Conservation (phyloP, 371 early-diverging fungal species). For the Mucor sp. region DNA sequence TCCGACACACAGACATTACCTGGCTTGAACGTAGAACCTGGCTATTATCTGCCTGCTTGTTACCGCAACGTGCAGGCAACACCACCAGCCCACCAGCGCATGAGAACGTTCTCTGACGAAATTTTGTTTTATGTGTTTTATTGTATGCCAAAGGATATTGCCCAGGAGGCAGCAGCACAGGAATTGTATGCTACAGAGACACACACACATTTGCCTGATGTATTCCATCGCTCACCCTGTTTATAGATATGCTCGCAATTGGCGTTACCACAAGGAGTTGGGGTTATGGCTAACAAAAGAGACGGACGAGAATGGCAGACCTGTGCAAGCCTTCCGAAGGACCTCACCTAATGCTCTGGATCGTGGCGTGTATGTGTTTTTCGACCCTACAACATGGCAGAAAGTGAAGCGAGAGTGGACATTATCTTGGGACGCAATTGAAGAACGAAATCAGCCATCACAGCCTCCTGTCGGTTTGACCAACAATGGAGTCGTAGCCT, state of each 20-base stretch:
- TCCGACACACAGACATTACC: slow-evolving; percentile 61
- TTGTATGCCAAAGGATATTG: slow-evolving; percentile 81
- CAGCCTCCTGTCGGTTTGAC: slow-evolving; percentile 11
- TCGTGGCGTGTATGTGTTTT: slow-evolving; percentile 81
- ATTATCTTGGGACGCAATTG: slow-evolving; percentile 80
- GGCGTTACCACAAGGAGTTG: slow-evolving; percentile 91
- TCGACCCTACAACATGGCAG: slow-evolving; percentile 84
- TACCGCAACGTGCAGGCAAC: slow-evolving; percentile 68
- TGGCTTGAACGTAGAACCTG: slow-evolving; percentile 67
- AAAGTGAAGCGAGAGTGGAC: slow-evolving; percentile 82
- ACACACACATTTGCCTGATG: background rate
- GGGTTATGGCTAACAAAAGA: slow-evolving; percentile 85
- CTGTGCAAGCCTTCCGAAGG: slow-evolving; percentile 37
- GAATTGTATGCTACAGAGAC: slow-evolving; percentile 68
- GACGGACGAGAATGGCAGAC: slow-evolving; percentile 36
- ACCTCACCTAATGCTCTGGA: slow-evolving; percentile 62
- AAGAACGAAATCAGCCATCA: slow-evolving; percentile 65
- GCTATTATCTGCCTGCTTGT: slow-evolving; percentile 75
- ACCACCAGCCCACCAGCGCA: slow-evolving; percentile 71
- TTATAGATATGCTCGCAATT: slow-evolving; percentile 73
- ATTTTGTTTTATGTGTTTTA: slow-evolving; percentile 97
- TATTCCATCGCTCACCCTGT: background rate
- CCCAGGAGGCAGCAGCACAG: slow-evolving; percentile 93
- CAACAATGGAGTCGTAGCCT: background rate
- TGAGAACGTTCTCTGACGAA: slow-evolving; percentile 80